Percentiles rank a stretch among this genome's conserved stretches.
These are phyloP conservation scores for Pleurotus citrinopileatus DNA, from an alignment of 768 basidiomycete genomes.

Conservation along the genomic window DNA sequence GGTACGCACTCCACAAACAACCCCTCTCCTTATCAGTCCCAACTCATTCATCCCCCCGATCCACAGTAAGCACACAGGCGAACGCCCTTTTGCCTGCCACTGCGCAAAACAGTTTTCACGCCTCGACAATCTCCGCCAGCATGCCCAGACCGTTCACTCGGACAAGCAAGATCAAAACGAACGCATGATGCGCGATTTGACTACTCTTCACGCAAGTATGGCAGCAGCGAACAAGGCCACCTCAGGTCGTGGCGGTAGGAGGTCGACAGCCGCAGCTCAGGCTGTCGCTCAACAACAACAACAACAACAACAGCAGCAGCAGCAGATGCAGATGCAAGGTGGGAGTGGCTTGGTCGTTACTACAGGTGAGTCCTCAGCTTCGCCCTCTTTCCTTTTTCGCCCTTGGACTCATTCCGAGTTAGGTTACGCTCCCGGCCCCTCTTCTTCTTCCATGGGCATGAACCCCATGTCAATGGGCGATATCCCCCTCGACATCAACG, in stretches of 20 bases:
- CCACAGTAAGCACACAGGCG: conserved; percentile 93
- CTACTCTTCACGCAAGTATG: conserved; percentile 80
- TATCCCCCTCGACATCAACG: background rate
- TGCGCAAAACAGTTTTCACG: conserved; percentile 95
- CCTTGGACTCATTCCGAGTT: background rate
- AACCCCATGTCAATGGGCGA: background rate
- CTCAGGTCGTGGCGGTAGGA: conserved; percentile 10
- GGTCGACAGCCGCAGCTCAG: background rate
- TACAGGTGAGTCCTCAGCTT: background rate
- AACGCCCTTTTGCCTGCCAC: conserved; percentile 94
- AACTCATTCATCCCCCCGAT: conserved; percentile 11
- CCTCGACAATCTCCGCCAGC: conserved; percentile 95
- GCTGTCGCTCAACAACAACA: conserved; percentile 3
- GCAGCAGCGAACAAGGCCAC: conserved; percentile 50
- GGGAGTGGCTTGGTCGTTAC: background rate
- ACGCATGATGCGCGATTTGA: conserved; percentile 88
- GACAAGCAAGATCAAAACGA: conserved; percentile 89
- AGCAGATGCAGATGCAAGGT: background rate
- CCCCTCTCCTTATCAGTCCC: conserved; percentile 13
- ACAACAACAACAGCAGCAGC: background rate
- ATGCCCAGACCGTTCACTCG: conserved; percentile 96
- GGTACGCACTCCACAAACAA: conserved; percentile 47
- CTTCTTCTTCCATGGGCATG: background rate
- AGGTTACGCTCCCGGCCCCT: background rate
- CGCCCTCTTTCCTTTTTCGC: background rate